Evolutionary conservation across 2,329 filamentous ascomycete species (phyloP).

Genomic region (Beauveria pseudobassiana): DNA sequence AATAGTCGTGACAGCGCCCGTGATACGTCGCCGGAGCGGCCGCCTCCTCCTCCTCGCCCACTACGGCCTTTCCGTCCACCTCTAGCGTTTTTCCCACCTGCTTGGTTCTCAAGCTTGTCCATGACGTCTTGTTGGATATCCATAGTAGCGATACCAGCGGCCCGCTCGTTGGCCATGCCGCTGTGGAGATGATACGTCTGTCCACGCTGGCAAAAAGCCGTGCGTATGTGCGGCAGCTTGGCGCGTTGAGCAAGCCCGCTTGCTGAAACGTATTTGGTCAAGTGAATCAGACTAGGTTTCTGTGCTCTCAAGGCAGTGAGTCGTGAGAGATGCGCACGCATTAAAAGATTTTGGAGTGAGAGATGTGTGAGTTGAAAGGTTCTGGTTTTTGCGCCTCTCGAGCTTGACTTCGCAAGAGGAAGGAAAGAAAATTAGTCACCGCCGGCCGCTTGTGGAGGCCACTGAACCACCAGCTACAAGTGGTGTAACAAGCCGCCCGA

Average conservation of each 20-base stretch:
- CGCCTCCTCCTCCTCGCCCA: constrained; percentile 20
- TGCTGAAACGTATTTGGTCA: too few species aligned
- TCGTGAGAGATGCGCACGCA: neutral
- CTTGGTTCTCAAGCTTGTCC: neutral
- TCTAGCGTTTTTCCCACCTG: neutral
- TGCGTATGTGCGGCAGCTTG: neutral
- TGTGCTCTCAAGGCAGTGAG: neutral
- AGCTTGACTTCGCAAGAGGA: neutral
- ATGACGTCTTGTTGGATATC: constrained; percentile 1
- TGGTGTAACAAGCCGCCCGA: too few species aligned
- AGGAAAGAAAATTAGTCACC: constrained; percentile 1
- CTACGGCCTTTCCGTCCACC: constrained; percentile 16
- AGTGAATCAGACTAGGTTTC: neutral
- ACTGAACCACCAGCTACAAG: neutral
- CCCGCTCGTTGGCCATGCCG: constrained; percentile 7
- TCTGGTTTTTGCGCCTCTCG: neutral
- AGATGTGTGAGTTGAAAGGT: neutral
- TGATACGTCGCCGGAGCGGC: constrained; percentile 35
- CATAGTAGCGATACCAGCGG: neutral
- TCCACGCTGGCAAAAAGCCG: neutral
- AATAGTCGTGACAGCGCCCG: constrained; percentile 47
- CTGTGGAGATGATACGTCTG: neutral
- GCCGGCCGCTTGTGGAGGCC: neutral
- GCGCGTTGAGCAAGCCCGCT: neutral
- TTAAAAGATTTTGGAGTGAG: neutral